Conservation (phyloP, 345 rosid species). For the Sonneratia caseolaris region DNA sequence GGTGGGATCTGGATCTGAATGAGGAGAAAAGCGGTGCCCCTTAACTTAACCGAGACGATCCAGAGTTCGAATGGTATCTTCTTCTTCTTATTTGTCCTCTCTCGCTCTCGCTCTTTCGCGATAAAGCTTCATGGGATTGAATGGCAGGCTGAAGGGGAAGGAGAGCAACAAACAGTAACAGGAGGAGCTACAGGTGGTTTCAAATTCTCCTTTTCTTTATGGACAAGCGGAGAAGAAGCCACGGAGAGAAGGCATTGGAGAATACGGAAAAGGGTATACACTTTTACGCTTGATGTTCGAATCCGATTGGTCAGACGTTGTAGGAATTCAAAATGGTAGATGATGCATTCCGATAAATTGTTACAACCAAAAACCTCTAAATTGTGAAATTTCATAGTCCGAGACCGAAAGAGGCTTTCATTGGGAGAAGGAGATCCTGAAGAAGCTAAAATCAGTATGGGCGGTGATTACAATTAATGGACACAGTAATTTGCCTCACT, state of each 20-base stretch:
- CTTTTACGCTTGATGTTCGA: too few relatives aligned
- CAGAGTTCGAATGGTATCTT: background rate
- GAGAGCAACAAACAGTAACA: background rate
- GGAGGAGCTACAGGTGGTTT: slow-evolving; percentile 2
- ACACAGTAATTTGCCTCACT: background rate
- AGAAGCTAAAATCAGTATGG: too few relatives aligned
- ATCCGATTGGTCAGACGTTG: too few relatives aligned
- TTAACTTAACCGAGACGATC: slow-evolving; percentile 1
- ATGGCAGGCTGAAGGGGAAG: background rate
- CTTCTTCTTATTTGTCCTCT: background rate
- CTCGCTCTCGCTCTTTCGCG: background rate
- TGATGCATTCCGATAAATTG: too few relatives aligned
- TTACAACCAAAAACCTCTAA: too few relatives aligned
- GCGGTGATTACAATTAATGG: background rate
- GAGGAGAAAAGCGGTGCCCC: slow-evolving; percentile 1
- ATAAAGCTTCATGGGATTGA: background rate
- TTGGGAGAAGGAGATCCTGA: too few relatives aligned
- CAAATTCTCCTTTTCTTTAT: background rate
- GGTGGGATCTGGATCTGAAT: background rate
- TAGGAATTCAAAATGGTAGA: too few relatives aligned
- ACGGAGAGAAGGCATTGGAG: background rate
- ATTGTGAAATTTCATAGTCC: too few relatives aligned
- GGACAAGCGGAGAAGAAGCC: background rate
- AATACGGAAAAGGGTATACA: too few relatives aligned
- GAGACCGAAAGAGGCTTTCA: too few relatives aligned